These are phyloP conservation scores for Termitomyces sp. DNA, from an alignment of 768 basidiomycete genomes.

Conservation along the genomic window DNA sequence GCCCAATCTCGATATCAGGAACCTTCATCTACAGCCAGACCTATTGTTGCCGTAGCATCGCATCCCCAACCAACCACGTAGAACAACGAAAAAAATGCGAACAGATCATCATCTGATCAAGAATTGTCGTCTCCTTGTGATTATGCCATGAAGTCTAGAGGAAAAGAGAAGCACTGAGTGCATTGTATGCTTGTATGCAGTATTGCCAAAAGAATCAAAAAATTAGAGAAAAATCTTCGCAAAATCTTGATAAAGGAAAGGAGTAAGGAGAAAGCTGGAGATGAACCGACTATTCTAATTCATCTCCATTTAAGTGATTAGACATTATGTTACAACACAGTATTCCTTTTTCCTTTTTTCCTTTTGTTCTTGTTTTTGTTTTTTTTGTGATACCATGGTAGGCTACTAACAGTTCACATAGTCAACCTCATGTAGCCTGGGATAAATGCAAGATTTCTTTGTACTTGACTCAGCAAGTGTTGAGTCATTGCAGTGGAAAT, in stretches of 20 bases:
- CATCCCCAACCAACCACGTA: slow-evolving; percentile 21
- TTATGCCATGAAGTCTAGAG: slow-evolving; percentile 6
- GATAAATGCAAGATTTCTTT: no score
- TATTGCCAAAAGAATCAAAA: slow-evolving; percentile 34
- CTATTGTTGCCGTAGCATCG: slow-evolving; percentile 12
- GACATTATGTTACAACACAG: not conserved
- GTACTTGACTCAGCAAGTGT: no score
- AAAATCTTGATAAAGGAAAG: slow-evolving; percentile 31
- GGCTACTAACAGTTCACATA: no score
- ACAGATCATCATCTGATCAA: slow-evolving; percentile 28
- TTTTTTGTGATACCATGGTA: no score
- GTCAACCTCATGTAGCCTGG: no score
- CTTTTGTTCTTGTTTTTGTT: no score
- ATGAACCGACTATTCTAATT: slow-evolving; percentile 8
- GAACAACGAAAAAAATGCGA: slow-evolving; percentile 36
- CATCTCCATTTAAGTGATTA: slow-evolving; percentile 16
- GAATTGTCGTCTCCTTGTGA: slow-evolving; percentile 52
- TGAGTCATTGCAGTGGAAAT: no score
- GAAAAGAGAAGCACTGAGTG: not conserved
- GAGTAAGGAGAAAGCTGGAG: slow-evolving; percentile 17
- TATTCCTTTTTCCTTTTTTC: no score
- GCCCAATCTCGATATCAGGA: not conserved
- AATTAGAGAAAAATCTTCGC: slow-evolving; percentile 36
- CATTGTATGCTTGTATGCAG: slow-evolving; percentile 25
- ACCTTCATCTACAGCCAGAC: not conserved